Evolutionary conservation across 1,284 basidiomycete species (phyloP), one percentile per base, ranked within the genome.

Genomic region (Vanrija pseudolonga): DNA sequence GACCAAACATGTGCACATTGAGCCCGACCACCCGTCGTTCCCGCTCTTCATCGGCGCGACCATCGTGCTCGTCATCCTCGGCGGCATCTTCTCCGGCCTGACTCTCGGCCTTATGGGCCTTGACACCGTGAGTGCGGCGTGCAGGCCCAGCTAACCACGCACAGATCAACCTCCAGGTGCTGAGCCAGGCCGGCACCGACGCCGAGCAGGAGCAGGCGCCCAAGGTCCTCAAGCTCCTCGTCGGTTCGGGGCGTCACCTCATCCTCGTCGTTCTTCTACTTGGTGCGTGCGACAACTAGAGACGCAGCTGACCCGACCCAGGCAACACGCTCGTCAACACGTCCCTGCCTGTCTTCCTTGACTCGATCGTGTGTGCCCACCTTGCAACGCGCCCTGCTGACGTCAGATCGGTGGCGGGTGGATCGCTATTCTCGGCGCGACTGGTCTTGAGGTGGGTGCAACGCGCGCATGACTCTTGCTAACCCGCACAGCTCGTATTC

Each of bases 21-120:
- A 57, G 14, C 61, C 62, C 17, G 17, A 47, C 15, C 58, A 62
- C 12, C 61, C 63, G 22, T 48, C 61, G 9, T 71, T 71, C 51
- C 45, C 45, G 20, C 68, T 59, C 57, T 71, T 68, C 47, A 58
- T 71, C 44, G 45, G 55, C 7, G 48, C 59, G 14, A 64, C 69
- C 20, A 40, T 68, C 24, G 46, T 57, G 3, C 56, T 74, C 17
- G 69, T 74, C 2, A 41, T 72, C 7, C 60, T 71, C 11, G 77
- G 78, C 4, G 80, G 79, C 12, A 65, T 80, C 23, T 80, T 80
- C 65, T 77, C 78, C 0, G 80, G 80, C 5, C 69, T 81, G 42
- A 80, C 79, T 2, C 72, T 81, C 6, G 79, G 78, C 5, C 63
- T 81, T 40, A 80, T 81, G 79, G 79, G 79, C 20, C 66, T 78